Percentiles rank a stretch among this genome's conserved stretches.
phyloP scores from a whole-genome alignment of 108 stramenopile species.

The Cylindrotheca fusiformis region DNA sequence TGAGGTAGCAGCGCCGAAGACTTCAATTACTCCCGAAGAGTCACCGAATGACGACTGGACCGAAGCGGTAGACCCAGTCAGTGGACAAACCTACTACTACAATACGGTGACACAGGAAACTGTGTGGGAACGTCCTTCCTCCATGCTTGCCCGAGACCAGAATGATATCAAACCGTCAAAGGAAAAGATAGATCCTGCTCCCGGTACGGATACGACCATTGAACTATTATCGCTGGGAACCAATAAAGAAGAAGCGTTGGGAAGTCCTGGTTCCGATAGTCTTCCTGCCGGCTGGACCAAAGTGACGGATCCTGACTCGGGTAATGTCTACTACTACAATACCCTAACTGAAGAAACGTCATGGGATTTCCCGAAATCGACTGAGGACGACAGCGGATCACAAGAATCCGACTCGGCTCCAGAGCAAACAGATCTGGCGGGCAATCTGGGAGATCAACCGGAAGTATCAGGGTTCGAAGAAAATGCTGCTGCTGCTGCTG shows the following conservation, averaged over 20 bases:
- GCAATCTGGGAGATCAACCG: background rate
- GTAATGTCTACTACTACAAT: constrained; percentile 43
- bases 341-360: background rate
- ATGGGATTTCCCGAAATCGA: background rate
- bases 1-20: too few species aligned
- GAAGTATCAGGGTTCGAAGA: background rate
- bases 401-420: background rate
- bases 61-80: constrained; percentile 25
- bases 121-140: constrained; percentile 8
- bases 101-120: constrained; percentile 13
- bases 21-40: too few species aligned
- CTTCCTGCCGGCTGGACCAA: constrained; percentile 39
- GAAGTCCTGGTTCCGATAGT: background rate
- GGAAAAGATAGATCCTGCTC: too few species aligned
- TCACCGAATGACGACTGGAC: constrained; percentile 33
- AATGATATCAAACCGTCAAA: too few species aligned
- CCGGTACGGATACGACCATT: background rate
- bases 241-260: constrained; percentile 4
- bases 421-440: background rate
- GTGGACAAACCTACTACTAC: constrained; percentile 34
- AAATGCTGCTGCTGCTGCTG: background rate
- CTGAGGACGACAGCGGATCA: background rate
- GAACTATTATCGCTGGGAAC: background rate
- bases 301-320: constrained; percentile 36
- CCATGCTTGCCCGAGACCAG: too few species aligned